Conservation (phyloP, 1,139 yeast genomes). For the Yamadazyma atmosphaerica region DNA sequence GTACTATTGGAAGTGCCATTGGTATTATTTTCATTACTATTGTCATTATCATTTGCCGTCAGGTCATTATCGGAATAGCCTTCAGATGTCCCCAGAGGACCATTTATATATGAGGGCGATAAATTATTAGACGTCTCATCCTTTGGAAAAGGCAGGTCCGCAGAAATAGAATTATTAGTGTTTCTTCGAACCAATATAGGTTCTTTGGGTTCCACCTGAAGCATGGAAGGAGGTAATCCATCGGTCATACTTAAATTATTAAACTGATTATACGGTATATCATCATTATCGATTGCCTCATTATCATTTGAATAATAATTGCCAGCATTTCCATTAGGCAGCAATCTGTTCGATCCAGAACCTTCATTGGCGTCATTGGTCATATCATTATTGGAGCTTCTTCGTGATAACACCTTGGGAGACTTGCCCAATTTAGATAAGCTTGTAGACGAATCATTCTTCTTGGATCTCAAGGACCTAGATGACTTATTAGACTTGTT, state of each 20-base stretch:
- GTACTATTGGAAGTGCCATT: constrained; percentile 9
- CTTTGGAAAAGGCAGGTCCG: constrained; percentile 9
- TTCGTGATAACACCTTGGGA: constrained; percentile 39
- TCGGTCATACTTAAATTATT: constrained; percentile 8
- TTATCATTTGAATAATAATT: neutral
- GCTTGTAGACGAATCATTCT: constrained; percentile 15
- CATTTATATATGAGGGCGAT: constrained; percentile 8
- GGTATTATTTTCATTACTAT: constrained; percentile 19
- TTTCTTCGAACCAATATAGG: constrained; percentile 56
- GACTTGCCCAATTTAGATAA: constrained; percentile 19
- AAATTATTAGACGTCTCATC: constrained; percentile 8
- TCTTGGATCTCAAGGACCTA: constrained; percentile 41
- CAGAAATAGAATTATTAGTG: constrained; percentile 27
- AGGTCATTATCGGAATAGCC: too few relatives aligned
- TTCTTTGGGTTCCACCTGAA: constrained; percentile 63
- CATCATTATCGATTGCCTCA: constrained; percentile 5
- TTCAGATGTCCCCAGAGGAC: neutral
- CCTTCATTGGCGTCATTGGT: constrained; percentile 9
- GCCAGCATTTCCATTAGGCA: constrained; percentile 1
- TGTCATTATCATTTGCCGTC: constrained; percentile 4
- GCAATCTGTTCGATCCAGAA: neutral
- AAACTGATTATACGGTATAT: constrained; percentile 15
- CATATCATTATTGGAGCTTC: constrained; percentile 28
- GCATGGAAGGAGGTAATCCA: constrained; percentile 65
- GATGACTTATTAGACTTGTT: constrained; percentile 51